These are phyloP conservation scores for Thalassiosira delicatula DNA, from an alignment of 352 stramenopile species.

Conservation along the genomic window DNA sequence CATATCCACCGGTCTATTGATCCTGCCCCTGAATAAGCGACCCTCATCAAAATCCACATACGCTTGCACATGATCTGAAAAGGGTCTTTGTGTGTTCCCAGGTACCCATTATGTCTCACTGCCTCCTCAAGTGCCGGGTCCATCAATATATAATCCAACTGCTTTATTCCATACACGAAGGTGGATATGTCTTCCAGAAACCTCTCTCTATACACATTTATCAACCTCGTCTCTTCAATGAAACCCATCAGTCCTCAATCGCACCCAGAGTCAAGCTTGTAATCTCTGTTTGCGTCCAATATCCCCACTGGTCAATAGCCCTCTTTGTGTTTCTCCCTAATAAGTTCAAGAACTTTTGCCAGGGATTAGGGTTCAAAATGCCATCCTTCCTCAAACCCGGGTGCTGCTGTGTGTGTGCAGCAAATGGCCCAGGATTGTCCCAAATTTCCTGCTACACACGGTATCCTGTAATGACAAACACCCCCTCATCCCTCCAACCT, in stretches of 20 bases:
- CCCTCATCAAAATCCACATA: conserved; percentile 8
- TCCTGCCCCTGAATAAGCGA: not conserved
- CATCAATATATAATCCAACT: conserved; percentile 23
- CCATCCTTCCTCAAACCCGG: not conserved
- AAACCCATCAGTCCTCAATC: conserved; percentile 7
- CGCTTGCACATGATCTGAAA: conserved; percentile 7
- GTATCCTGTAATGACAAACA: conserved; percentile 30
- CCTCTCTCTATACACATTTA: conserved; percentile 5
- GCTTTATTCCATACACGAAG: not conserved
- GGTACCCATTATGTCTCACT: not conserved
- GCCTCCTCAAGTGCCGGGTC: not conserved
- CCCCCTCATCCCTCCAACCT: conserved; percentile 25
- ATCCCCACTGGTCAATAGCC: conserved; percentile 22
- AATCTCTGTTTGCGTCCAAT: conserved; percentile 43
- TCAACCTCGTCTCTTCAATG: not conserved
- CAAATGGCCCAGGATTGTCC: not conserved
- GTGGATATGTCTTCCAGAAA: not conserved
- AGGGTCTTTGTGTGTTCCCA: conserved; percentile 3
- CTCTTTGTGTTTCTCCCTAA: not conserved
- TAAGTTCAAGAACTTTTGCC: not conserved
- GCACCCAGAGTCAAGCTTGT: not conserved
- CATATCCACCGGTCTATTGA: conserved; percentile 2
- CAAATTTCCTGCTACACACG: conserved; percentile 3
- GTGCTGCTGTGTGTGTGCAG: conserved; percentile 4
- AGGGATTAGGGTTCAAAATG: not conserved